Base-by-base conservation (phyloP, 2,329 filamentous ascomycete genomes). In the Stachybotrys echinatus region DNA sequence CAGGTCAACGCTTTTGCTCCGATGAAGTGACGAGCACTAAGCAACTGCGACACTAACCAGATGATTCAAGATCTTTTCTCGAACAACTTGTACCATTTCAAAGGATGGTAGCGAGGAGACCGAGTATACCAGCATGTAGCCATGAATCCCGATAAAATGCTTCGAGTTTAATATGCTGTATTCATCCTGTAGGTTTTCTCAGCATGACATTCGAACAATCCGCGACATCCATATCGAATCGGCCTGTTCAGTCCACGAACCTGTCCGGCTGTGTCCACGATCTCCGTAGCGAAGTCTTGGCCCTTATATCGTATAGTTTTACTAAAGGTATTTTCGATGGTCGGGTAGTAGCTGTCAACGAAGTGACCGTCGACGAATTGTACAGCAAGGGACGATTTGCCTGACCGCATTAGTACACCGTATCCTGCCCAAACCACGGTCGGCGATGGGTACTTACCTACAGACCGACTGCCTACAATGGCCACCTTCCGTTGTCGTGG, bases 101-200 rank as follows among this genome's bases (percentile, higher is more conserved):
- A 96, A 97, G 10, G 91, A 95, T 61, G 94, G 88, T 63, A 89
- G 85, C 45, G 89, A 96, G 20, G 89, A 88, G 46, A 99, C 92
- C n/a, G 92, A 96, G 73, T 99, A 99, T 45, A 96, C 92, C 53
- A 99, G 87, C 81, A 99, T 91, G 71, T 97, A 99, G 50, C 94
- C 94, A 74, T 99, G 94, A 58, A 97, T 97, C 55, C 94, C 94
- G 68, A 99, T 97, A 64, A 97, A 97, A 68, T 97, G 92, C 75
- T 97, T 97, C 55, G 89, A 95, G 72, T 96, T 97, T 54, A 99
- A 79, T 57, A 97, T 96, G 66, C 89, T 95, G 76, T 99, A 99
- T 72, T 99, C 94, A 76, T 99, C 94, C 87, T 94, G 21, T n/a
- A 23, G 21, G 3, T 23, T 8, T 23, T 27, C 21, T 17, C 17